Evolutionary conservation across 345 rosid genomes (phyloP).

Genomic region (Viola odorata): DNA sequence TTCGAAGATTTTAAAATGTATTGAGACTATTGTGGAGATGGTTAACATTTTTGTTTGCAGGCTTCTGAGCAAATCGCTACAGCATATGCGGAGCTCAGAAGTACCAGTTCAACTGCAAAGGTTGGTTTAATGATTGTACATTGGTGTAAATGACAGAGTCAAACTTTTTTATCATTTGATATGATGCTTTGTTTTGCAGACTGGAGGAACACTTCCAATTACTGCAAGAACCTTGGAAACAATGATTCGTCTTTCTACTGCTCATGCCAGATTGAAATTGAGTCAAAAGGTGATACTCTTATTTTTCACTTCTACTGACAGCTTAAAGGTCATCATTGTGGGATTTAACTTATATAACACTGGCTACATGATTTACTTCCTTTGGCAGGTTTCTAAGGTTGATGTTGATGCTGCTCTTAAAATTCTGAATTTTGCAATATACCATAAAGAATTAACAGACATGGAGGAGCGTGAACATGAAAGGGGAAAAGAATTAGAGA

Average conservation of each 20-base stretch:
- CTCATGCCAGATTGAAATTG: constrained; percentile 92
- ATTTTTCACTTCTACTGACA: background rate
- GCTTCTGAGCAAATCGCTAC: constrained; percentile 91
- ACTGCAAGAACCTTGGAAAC: constrained; percentile 98
- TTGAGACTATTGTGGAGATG: too few species aligned
- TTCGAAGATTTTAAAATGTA: background rate
- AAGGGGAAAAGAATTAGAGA: constrained; percentile 60
- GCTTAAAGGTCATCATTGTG: background rate
- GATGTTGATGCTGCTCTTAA: constrained; percentile 92
- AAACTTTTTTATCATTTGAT: constrained; percentile 8
- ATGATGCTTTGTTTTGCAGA: constrained; percentile 40
- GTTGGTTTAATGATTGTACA: constrained; percentile 25
- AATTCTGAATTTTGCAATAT: constrained; percentile 90
- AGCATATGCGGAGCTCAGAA: constrained; percentile 91
- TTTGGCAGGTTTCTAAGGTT: constrained; percentile 54
- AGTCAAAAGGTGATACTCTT: constrained; percentile 63
- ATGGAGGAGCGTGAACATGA: constrained; percentile 95
- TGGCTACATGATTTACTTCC: constrained; percentile 9
- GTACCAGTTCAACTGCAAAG: constrained; percentile 66
- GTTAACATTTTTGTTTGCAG: constrained; percentile 23
- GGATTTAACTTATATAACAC: background rate
- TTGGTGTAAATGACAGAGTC: background rate
- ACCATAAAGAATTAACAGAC: constrained; percentile 88
- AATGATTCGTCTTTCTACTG: constrained; percentile 93
- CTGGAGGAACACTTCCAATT: constrained; percentile 97